These are phyloP conservation scores for Calamus simplicifolius DNA, from an alignment of 176 grass and related monocot species.

Conservation along the genomic window DNA sequence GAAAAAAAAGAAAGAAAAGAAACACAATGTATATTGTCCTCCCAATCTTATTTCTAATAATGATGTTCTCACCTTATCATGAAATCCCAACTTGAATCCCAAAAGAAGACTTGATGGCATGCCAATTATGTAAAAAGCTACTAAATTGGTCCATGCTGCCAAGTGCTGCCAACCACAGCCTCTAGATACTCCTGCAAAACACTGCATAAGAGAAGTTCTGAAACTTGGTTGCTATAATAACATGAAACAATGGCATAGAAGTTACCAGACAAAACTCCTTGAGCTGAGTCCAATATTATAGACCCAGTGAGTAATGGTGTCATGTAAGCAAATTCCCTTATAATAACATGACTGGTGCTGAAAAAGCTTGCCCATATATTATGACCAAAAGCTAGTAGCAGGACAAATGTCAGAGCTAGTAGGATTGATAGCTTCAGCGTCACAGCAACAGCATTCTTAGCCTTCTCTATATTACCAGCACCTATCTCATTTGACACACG, in stretches of 20 bases:
- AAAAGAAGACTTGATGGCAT: conserved; percentile 66
- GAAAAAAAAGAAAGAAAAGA: too few species aligned
- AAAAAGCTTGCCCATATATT: conserved; percentile 58
- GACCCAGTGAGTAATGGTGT: conserved; percentile 46
- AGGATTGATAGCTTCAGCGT: conserved; percentile 73
- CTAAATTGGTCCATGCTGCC: conserved; percentile 68
- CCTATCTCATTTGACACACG: conserved; percentile 92
- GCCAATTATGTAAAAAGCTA: conserved; percentile 82
- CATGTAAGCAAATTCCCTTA: conserved; percentile 44
- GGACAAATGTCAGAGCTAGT: conserved; percentile 39
- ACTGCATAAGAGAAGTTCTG: background rate
- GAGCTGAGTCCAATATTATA: conserved; percentile 73
- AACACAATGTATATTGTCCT: too few species aligned
- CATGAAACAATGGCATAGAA: background rate
- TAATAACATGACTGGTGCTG: conserved; percentile 53
- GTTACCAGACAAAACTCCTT: conserved; percentile 65
- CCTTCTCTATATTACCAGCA: conserved; percentile 41
- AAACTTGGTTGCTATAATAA: too few species aligned
- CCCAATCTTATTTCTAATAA: too few species aligned
- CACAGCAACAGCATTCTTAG: conserved; percentile 59
- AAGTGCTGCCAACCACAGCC: conserved; percentile 96
- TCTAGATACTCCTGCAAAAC: conserved; percentile 54
- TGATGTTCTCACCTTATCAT: conserved; percentile 26
- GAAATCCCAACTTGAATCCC: conserved; percentile 56
- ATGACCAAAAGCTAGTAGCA: conserved; percentile 49